Conservation (phyloP, 2,329 filamentous ascomycete species). For the Anisogramma anomala region DNA sequence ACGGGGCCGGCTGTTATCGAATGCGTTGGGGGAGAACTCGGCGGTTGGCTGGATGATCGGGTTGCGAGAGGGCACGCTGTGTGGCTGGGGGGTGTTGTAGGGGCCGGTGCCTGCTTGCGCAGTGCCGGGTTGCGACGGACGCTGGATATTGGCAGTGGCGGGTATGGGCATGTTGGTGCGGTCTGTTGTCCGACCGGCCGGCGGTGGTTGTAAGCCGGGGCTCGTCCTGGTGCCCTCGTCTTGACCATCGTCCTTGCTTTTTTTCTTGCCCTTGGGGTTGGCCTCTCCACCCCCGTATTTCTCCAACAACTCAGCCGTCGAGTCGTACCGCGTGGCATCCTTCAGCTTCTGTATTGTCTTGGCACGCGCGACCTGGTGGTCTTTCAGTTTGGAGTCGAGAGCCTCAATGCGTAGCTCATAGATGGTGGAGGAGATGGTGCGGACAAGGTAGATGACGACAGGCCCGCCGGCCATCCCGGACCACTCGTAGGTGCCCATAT, state of each 20-base stretch:
- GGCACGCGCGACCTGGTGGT: constrained; percentile 65
- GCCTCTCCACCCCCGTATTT: constrained; percentile 72
- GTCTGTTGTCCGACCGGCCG: constrained; percentile 18
- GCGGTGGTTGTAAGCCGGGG: constrained; percentile 5
- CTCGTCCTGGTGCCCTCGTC: constrained; percentile 14
- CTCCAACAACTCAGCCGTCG: constrained; percentile 81
- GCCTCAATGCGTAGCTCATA: constrained; percentile 73
- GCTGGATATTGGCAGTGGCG: constrained; percentile 50
- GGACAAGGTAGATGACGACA: constrained; percentile 66
- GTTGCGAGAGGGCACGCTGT: constrained; percentile 15
- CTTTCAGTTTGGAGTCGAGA: constrained; percentile 57
- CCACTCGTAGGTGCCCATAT: constrained; percentile 68
- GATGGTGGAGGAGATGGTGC: constrained; percentile 53
- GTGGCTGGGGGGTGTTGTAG: constrained; percentile 10
- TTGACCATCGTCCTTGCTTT: constrained; percentile 16
- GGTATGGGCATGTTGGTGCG: constrained; percentile 46
- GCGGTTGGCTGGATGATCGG: constrained; percentile 33
- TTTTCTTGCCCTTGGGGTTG: constrained; percentile 26
- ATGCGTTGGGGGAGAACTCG: constrained; percentile 68
- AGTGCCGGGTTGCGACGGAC: constrained; percentile 20
- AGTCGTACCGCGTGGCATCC: constrained; percentile 89
- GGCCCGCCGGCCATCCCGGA: constrained; percentile 68
- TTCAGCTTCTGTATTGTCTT: constrained; percentile 91
- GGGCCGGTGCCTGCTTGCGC: constrained; percentile 16
- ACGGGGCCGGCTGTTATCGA: constrained; percentile 22